Base-by-base conservation (phyloP, 2,329 filamentous ascomycete genomes). In the Dendryphion nanum region DNA sequence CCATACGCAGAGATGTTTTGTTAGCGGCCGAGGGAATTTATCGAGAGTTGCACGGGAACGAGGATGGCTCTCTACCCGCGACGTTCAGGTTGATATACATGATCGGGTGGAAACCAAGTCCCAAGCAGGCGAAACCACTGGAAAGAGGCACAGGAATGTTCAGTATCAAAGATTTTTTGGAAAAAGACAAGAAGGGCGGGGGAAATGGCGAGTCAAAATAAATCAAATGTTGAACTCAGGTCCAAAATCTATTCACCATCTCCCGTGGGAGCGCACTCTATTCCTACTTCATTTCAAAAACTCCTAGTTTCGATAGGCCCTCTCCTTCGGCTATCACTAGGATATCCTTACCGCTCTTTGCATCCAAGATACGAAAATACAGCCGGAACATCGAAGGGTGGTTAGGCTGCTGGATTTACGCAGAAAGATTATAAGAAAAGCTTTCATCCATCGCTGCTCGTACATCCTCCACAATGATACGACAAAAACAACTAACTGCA, bases 21-120 rank as follows among this genome's bases (percentile, higher is more conserved):
- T 70, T 96, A 29, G 93, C 93, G 6, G 85, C 82, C 18, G 87
- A 97, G 49, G 86, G 82, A 28, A 95, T 98, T 40, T 98, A 98
- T 63, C 78, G 81, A 33, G 83, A 85, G 60, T 69, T 98, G 40
- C 89, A 98, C 65, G 90, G 87, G 14, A 89, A 94, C 34, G 55
- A 68, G 31, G 68, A 72, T 55, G 85, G 79, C 15, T 79, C 72
- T 3, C 50, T 75, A 2, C 93, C 93, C 1, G 93, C 93, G 1
- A 98, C 93, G 0, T 98, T 96, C 61, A 79, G 93, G 51, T 77
- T 95, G 53, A 96, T 98, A 45, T 95, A 93, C 66, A 96, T 97
- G 90, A 98, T 98, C 67, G 93, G 93, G 0, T 98, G 93, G 93
- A 94, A 91, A 62, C 86, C 90, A 50, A 84, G 86, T 2, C 77